Evolutionary conservation across 192 early-diverging fungal species (phyloP).

Genomic region (Helicostylum pulchrum): DNA sequence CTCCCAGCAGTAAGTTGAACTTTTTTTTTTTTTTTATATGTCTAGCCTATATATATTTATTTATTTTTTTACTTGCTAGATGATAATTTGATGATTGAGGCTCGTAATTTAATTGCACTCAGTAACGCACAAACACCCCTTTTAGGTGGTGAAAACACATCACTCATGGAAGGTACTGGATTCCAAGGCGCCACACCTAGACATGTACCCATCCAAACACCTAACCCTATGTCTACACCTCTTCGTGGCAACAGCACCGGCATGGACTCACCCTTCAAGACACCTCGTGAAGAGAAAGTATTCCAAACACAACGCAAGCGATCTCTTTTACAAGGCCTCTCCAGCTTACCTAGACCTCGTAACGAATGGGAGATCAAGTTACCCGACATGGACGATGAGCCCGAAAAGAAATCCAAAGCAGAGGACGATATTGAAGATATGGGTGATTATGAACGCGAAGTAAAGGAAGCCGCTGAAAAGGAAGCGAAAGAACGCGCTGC

Average conservation of each 20-base stretch:
- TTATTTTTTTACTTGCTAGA: constrained; percentile 22
- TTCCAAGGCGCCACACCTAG: constrained; percentile 64
- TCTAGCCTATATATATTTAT: constrained; percentile 6
- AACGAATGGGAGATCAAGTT: constrained; percentile 92
- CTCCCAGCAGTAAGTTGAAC: constrained; percentile 31
- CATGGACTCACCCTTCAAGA: constrained; percentile 60
- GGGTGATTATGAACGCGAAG: constrained; percentile 60
- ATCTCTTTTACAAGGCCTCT: constrained; percentile 68
- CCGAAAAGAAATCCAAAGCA: constrained; percentile 15
- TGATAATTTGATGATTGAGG: constrained; percentile 75
- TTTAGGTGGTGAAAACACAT: constrained; percentile 67
- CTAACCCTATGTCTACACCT: constrained; percentile 70
- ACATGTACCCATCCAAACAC: constrained; percentile 58
- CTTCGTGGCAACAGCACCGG: constrained; percentile 18
- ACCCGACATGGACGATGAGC: constrained; percentile 58
- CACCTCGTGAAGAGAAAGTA: constrained; percentile 65
- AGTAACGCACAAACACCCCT: constrained; percentile 78
- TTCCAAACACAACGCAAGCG: constrained; percentile 60
- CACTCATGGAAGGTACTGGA: constrained; percentile 48
- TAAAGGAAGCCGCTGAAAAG: constrained; percentile 45
- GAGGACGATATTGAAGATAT: constrained; percentile 63
- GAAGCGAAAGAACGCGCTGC: constrained; percentile 51
- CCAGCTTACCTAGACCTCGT: constrained; percentile 76
- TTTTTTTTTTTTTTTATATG: constrained; percentile 5
- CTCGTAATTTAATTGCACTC: constrained; percentile 79